A percentile compares a stretch with the other conserved stretches of the same genome.
These are phyloP conservation scores for Juncus inflexus DNA, from an alignment of 176 grass and related monocot genomes.

Conservation along the genomic window DNA sequence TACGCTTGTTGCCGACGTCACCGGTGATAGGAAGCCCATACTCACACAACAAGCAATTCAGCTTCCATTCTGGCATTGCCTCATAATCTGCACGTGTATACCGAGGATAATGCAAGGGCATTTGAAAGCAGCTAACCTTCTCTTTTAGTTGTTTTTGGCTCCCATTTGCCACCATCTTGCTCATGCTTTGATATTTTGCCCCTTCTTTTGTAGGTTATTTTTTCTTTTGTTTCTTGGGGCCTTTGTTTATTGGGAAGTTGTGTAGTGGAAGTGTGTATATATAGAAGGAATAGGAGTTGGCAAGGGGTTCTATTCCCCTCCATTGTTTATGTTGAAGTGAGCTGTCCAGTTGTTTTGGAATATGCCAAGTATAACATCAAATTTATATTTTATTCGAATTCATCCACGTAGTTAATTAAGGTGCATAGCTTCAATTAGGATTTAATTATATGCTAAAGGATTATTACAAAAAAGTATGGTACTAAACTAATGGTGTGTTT, in stretches of 20 bases:
- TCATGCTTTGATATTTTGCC: conserved; percentile 19
- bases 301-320: background rate
- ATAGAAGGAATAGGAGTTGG: conserved; percentile 16
- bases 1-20: conserved; percentile 43
- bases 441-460: too few species aligned
- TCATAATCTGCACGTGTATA: conserved; percentile 65
- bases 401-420: too few species aligned
- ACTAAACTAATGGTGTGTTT: too few species aligned
- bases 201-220: conserved; percentile 2
- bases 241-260: background rate
- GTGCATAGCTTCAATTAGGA: too few species aligned
- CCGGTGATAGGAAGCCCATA: conserved; percentile 64
- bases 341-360: background rate
- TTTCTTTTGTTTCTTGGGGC: background rate
- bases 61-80: conserved; percentile 90
- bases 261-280: background rate
- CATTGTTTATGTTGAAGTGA: conserved; percentile 13
- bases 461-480: too few species aligned
- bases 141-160: conserved; percentile 22
- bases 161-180: conserved; percentile 10
- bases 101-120: conserved; percentile 87
- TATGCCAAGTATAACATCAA: too few species aligned
- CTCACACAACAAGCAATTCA: conserved; percentile 73
- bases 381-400: too few species aligned
- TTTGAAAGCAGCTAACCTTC: conserved; percentile 45